Conservation (phyloP, 768 basidiomycete species). For the Sporobolomyces phaffii region DNA sequence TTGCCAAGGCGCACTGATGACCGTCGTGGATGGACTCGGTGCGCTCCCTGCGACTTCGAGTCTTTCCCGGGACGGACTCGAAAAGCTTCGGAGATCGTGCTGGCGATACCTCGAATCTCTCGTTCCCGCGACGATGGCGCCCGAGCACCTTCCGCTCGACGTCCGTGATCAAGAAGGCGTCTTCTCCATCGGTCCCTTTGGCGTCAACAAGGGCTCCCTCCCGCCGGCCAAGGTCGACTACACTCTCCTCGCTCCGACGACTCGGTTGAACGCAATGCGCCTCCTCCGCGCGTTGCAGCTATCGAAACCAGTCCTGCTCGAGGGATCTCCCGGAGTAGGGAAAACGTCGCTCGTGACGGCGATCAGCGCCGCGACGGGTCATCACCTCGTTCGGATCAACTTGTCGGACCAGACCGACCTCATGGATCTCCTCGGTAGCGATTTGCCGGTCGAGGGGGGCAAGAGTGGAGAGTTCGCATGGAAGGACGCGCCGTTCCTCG, state of each 20-base stretch:
- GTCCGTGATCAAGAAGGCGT: constrained; percentile 33
- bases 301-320: constrained; percentile 81
- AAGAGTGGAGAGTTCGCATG: constrained; percentile 87
- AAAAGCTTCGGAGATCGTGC: constrained; percentile 52
- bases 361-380: constrained; percentile 70
- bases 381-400: constrained; percentile 84
- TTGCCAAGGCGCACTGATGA: constrained; percentile 81
- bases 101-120: constrained; percentile 53
- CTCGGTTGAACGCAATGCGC: constrained; percentile 76
- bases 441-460: constrained; percentile 89
- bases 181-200: constrained; percentile 68
- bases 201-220: constrained; percentile 59
- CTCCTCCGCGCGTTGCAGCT: constrained; percentile 85
- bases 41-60: constrained; percentile 32
- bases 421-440: constrained; percentile 90
- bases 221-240: constrained; percentile 52
- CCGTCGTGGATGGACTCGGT: constrained; percentile 68
- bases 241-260: constrained; percentile 82
- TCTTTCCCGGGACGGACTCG: constrained; percentile 58
- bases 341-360: constrained; percentile 91
- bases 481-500: constrained; percentile 94
- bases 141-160: constrained; percentile 49
- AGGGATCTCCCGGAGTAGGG: constrained; percentile 96
- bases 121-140: constrained; percentile 33
- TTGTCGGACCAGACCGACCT: constrained; percentile 97